Base-by-base conservation (phyloP, 768 basidiomycete genomes). In the Harrya chromipes region DNA sequence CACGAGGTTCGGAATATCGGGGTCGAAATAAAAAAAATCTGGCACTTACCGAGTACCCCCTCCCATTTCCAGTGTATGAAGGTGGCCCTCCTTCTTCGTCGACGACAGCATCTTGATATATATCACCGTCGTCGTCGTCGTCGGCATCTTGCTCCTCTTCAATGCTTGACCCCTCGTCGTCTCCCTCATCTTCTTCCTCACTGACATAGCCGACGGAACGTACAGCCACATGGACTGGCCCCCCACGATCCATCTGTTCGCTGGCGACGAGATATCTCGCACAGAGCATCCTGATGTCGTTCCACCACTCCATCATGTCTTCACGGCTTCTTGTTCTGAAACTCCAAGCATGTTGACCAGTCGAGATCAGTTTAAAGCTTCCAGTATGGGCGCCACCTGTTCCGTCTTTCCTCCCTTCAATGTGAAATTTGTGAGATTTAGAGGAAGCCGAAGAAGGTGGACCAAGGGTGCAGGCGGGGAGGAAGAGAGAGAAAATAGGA, bases 281-380 rank as follows among this genome's bases (percentile, higher is more conserved):
- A 60, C 93, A 94, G 35, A 95, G 73, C 91, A 94, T 94, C 53
- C 90, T 72, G 35, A 94, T 76, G 64, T 98, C 97, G 64, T 98
- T 98, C 97, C 97, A 99, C 91, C 97, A 97, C 72, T 99, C 97
- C 92, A 97, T 92, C 92, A 97, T 93, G 58, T 97, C 95, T 55
- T 98, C 95, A 56, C 88, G 82, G 50, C 84, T 87, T 52, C 95
- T 74, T 40, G 89, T 81, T 31, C 93, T 80, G 78, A 99, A 98
- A 42, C 84, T 89, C 84, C 89, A 98, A 24, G 90, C 90, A 59
- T 82, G 78, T 46, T 81, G 73, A 20, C 75, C 65, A 21, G 57
- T 64, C 27, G 51, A 50, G 47, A 56, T 80, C 54, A 43, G 62
- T 61, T 53, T 78, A 62, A 59, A 83, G 62, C 77, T 74, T n/a